phyloP scores from a whole-genome alignment of 31 red algal species.

The Asparagopsis taxiformis region DNA sequence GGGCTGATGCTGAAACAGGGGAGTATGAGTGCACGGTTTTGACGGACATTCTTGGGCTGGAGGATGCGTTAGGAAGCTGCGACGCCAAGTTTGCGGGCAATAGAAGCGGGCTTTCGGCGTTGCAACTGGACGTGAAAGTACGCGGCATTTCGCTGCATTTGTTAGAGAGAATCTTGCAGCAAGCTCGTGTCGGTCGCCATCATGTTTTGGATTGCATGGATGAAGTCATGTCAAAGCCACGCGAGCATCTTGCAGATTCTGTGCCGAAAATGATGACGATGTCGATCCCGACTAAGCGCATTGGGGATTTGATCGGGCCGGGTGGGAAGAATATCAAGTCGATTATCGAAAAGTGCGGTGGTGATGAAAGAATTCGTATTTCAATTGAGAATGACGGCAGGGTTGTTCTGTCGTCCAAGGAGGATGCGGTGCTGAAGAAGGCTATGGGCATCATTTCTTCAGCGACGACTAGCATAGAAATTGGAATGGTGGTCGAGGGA shows the following conservation, averaged over 20 bases:
- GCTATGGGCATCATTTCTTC: slow-evolving; percentile 45
- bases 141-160: slow-evolving; percentile 63
- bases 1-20: not conserved
- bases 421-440: slow-evolving; percentile 23
- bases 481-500: slow-evolving; percentile 47
- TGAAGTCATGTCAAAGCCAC: slow-evolving; percentile 14
- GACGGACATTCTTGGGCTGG: slow-evolving; percentile 86
- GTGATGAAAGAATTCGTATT: slow-evolving; percentile 62
- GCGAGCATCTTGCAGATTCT: slow-evolving; percentile 39
- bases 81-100: slow-evolving; percentile 95
- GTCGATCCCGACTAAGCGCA: slow-evolving; percentile 47
- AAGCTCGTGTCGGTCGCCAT: slow-evolving; percentile 61
- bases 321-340: slow-evolving; percentile 82
- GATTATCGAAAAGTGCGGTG: slow-evolving; percentile 86
- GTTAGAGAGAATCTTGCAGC: slow-evolving; percentile 56
- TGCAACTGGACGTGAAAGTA: slow-evolving; percentile 94
- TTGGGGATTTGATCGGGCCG: slow-evolving; percentile 89
- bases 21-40: slow-evolving; percentile 49
- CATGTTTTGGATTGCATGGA: slow-evolving; percentile 81
- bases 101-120: slow-evolving; percentile 61
- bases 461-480: slow-evolving; percentile 39
- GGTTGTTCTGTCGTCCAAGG: slow-evolving; percentile 42
- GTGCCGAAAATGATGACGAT: slow-evolving; percentile 68
- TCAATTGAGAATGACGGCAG: slow-evolving; percentile 77
- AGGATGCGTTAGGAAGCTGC: slow-evolving; percentile 84